phyloP scores from a whole-genome alignment of 225 moss, liverwort and hornwort species.

The Pseudisothecium myosuroides region DNA sequence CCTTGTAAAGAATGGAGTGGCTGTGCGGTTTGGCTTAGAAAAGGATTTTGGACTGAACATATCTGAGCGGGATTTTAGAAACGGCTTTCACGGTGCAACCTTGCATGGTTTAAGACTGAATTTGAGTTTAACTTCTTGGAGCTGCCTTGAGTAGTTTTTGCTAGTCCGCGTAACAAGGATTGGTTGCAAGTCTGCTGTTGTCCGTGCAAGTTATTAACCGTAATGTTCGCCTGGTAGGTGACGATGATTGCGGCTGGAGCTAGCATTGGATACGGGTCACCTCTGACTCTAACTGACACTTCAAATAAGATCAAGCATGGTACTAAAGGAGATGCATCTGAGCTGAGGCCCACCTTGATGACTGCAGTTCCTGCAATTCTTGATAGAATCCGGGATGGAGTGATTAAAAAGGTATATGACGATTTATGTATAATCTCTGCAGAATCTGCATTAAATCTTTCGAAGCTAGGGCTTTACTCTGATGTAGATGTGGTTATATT shows the following conservation, averaged over 20 bases:
- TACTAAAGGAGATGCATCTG: slow-evolving; percentile 70
- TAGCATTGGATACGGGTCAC: slow-evolving; percentile 76
- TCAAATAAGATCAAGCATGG: slow-evolving; percentile 84
- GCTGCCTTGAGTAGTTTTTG: background rate
- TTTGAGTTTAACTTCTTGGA: background rate
- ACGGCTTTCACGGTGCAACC: background rate
- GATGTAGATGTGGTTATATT: background rate
- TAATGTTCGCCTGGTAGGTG: slow-evolving; percentile 15
- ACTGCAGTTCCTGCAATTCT: slow-evolving; percentile 71
- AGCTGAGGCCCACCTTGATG: slow-evolving; percentile 70
- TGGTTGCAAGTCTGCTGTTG: background rate
- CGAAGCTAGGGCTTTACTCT: background rate
- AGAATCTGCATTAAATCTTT: background rate
- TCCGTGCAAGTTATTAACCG: background rate
- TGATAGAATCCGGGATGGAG: slow-evolving; percentile 44
- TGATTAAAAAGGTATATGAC: slow-evolving; percentile 26
- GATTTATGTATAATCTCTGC: background rate
- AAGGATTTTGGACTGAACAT: background rate
- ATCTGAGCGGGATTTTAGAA: background rate
- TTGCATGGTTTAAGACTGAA: background rate
- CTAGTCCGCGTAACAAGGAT: background rate
- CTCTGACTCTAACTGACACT: slow-evolving; percentile 76
- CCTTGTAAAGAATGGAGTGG: background rate
- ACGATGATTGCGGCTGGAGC: slow-evolving; percentile 53
- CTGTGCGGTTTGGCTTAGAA: background rate